A percentile compares a stretch with the other conserved stretches of the same genome.
phyloP scores from a whole-genome alignment of 306 rosid species.

The Glycine soja region DNA sequence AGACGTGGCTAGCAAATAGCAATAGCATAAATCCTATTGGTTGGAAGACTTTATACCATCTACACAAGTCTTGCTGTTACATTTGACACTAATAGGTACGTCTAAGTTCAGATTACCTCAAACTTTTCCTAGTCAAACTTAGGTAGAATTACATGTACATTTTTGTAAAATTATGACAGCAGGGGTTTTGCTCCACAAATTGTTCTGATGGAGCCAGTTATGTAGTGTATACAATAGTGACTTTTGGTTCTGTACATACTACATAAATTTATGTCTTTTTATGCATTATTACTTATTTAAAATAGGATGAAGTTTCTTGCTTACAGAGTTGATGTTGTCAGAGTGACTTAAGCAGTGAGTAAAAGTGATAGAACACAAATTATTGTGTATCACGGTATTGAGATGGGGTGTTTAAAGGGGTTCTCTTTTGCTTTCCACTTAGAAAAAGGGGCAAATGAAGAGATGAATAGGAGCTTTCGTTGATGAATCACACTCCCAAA shows the following conservation, averaged over 20 bases:
- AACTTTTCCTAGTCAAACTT: constrained; percentile 15
- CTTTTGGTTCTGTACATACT: neutral
- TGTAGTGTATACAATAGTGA: constrained; percentile 9
- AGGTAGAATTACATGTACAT: constrained; percentile 10
- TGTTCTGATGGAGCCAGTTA: constrained; percentile 29
- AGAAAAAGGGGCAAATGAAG: constrained; percentile 41
- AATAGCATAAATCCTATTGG: constrained; percentile 5
- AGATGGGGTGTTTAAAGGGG: constrained; percentile 52
- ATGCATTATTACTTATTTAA: constrained; percentile 1
- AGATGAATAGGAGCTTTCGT: constrained; percentile 46
- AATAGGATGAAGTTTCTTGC: constrained; percentile 29
- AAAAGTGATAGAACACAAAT: constrained; percentile 40
- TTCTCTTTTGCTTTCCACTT: constrained; percentile 60
- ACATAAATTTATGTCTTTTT: constrained; percentile 8
- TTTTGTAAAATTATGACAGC: constrained; percentile 30
- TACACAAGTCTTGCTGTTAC: constrained; percentile 13
- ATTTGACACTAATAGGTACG: constrained; percentile 31
- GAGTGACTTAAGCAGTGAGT: constrained; percentile 45
- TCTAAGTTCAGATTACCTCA: constrained; percentile 22
- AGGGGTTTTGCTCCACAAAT: constrained; percentile 3
- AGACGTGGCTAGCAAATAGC: too few relatives aligned
- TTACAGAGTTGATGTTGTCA: constrained; percentile 40
- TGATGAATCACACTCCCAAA: constrained; percentile 48
- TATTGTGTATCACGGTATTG: constrained; percentile 39
- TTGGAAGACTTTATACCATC: constrained; percentile 27